Evolutionary conservation across 2,329 filamentous ascomycete species (phyloP).

Genomic region (Aquanectria penicillioides): DNA sequence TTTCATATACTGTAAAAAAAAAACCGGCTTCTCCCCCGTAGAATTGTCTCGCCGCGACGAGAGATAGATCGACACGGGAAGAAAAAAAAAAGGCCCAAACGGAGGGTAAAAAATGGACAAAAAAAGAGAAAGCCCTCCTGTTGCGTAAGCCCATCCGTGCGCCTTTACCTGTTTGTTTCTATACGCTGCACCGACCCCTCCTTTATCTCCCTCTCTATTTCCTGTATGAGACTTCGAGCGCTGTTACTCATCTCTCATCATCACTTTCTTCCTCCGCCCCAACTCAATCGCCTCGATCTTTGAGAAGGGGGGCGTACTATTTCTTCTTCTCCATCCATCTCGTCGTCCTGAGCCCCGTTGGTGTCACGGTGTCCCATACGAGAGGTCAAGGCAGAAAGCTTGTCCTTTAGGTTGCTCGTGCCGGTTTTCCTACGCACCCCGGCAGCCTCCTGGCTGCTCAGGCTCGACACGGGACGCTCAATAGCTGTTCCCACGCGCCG

Average conservation of each 20-base stretch:
- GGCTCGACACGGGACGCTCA: conserved; percentile 46
- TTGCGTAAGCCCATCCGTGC: conserved; percentile 9
- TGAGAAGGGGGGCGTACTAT: conserved; percentile 19
- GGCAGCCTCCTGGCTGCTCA: conserved; percentile 40
- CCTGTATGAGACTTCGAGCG: not conserved
- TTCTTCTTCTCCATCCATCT: conserved; percentile 34
- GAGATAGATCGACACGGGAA: not conserved
- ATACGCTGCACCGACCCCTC: conserved; percentile 2
- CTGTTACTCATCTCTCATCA: not conserved
- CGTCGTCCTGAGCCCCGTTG: conserved; percentile 32
- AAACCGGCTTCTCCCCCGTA: not conserved
- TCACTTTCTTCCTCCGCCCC: conserved; percentile 12
- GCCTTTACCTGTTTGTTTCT: conserved; percentile 14
- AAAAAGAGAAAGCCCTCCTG: conserved; percentile 3
- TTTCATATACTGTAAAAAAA: not conserved
- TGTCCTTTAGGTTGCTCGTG: conserved; percentile 47
- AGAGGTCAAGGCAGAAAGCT: conserved; percentile 48
- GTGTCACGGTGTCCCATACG: conserved; percentile 39
- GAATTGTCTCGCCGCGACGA: not conserved
- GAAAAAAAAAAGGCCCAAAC: not conserved
- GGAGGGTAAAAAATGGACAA: not conserved
- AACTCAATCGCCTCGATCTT: conserved; percentile 18
- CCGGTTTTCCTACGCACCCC: conserved; percentile 43
- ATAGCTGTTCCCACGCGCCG: conserved; percentile 36
- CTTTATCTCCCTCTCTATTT: not conserved